Evolutionary conservation across 2,329 filamentous ascomycete species (phyloP).

Genomic region (Sarocladium oryzae): DNA sequence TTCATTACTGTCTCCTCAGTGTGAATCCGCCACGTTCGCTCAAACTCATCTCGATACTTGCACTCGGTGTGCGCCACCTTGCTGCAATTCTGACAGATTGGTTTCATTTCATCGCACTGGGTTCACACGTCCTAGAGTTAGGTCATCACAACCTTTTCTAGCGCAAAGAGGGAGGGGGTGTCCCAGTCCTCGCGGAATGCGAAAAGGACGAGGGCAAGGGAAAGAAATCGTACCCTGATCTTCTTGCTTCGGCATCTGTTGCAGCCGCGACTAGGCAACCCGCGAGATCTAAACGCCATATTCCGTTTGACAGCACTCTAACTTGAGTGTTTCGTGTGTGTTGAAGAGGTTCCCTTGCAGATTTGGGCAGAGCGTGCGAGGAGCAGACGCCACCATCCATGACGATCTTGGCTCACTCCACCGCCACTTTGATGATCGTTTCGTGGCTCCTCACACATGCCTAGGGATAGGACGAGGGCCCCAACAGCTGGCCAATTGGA

Average conservation of each 20-base stretch:
- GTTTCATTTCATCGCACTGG: conserved; percentile 17
- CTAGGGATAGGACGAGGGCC: no score
- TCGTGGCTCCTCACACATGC: neutral
- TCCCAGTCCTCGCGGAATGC: no score
- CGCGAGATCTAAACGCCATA: conserved; percentile 2
- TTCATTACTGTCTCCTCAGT: conserved; percentile 1
- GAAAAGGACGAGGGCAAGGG: no score
- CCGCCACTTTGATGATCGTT: neutral
- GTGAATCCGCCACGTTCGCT: conserved; percentile 7
- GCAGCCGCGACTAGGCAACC: conserved; percentile 1
- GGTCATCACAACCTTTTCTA: neutral
- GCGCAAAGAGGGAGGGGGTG: neutral
- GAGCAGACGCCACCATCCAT: neutral
- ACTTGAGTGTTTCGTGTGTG: no score
- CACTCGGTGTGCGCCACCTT: conserved; percentile 4
- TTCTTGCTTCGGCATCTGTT: conserved; percentile 6
- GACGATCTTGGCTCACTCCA: neutral
- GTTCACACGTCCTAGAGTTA: no score
- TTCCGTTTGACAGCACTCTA: neutral
- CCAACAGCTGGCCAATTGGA: no score
- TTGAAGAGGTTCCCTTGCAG: no score
- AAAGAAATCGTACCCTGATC: neutral
- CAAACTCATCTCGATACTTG: conserved; percentile 10
- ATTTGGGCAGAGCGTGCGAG: neutral
- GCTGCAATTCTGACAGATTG: conserved; percentile 14